A percentile compares a stretch with the other conserved stretches of the same genome.
Conservation (phyloP, 2,329 filamentous ascomycete species). For the Juglanconis oblonga region DNA sequence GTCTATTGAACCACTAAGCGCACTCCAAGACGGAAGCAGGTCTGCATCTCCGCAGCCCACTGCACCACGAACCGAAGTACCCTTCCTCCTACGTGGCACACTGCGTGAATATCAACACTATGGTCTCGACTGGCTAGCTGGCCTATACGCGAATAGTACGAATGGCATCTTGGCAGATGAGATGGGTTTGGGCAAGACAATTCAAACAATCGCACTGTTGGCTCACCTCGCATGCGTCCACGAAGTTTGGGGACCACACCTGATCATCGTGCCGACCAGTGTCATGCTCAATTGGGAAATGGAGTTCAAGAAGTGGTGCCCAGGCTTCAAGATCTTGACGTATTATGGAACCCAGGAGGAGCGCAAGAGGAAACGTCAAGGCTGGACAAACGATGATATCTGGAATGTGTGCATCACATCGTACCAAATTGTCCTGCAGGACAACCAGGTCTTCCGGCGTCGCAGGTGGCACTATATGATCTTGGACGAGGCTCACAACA, state of each 20-base stretch:
- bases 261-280: conserved; percentile 94
- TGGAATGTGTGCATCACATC: conserved; percentile 99
- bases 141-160: conserved; percentile 85
- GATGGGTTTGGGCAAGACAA: conserved; percentile 98
- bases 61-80: conserved; percentile 66
- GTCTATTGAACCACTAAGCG: conserved; percentile 33
- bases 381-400: conserved; percentile 88
- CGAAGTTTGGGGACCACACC: conserved; percentile 90
- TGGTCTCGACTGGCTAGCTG: conserved; percentile 95
- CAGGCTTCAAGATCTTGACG: conserved; percentile 94
- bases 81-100: conserved; percentile 80
- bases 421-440: conserved; percentile 92
- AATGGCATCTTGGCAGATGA: conserved; percentile 97
- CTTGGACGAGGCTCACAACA: conserved; percentile 97
- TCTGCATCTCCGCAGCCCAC: conserved; percentile 31
- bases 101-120: conserved; percentile 95
- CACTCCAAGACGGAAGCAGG: conserved; percentile 30
- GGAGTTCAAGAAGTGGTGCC: conserved; percentile 99
- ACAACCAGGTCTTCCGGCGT: conserved; percentile 89
- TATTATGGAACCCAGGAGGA: conserved; percentile 96
- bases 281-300: conserved; percentile 99
- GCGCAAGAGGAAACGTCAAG: conserved; percentile 82
- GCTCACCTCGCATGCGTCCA: conserved; percentile 90
- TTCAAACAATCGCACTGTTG: conserved; percentile 91
- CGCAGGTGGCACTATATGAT: conserved; percentile 98